Evolutionary conservation across 1,284 basidiomycete genomes (phyloP).

Genomic region (Phenoliferia sp.): DNA sequence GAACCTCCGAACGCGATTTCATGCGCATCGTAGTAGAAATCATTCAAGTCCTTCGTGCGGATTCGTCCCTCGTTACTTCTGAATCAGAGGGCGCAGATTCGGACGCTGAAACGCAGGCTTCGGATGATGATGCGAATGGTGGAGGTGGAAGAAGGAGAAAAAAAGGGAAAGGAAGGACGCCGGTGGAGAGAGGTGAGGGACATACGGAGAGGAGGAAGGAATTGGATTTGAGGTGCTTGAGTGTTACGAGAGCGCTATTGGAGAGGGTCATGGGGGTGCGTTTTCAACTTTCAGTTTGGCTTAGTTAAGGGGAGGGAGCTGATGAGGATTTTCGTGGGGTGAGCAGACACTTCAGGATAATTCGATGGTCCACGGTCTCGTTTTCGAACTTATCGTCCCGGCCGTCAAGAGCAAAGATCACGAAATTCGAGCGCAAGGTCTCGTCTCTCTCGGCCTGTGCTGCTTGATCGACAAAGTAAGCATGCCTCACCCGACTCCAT

Average conservation of each 20-base stretch:
- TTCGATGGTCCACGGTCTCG: slow-evolving; percentile 82
- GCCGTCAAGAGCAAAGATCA: slow-evolving; percentile 82
- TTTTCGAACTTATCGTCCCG: slow-evolving; percentile 85
- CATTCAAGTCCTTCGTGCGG: slow-evolving; percentile 75
- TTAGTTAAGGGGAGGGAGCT: background rate
- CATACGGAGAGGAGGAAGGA: slow-evolving; percentile 57
- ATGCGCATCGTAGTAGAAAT: slow-evolving; percentile 93
- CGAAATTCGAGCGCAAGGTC: slow-evolving; percentile 75
- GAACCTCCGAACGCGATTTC: slow-evolving; percentile 81
- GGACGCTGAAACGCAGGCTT: slow-evolving; percentile 43
- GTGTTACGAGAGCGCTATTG: slow-evolving; percentile 83
- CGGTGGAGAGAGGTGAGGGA: slow-evolving; percentile 42
- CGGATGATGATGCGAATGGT: slow-evolving; percentile 3
- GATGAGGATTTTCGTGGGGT: background rate
- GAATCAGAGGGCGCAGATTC: slow-evolving; percentile 45
- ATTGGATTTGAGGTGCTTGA: slow-evolving; percentile 76
- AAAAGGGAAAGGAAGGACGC: slow-evolving; percentile 18
- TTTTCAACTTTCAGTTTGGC: slow-evolving; percentile 10
- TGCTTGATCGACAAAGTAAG: slow-evolving; percentile 73
- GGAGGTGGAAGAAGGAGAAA: slow-evolving; percentile 2
- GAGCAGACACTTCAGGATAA: slow-evolving; percentile 82
- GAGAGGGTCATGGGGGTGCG: slow-evolving; percentile 83
- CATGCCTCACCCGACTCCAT: slow-evolving; percentile 13
- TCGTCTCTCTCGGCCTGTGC: slow-evolving; percentile 80
- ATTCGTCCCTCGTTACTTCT: slow-evolving; percentile 31